A percentile compares a stretch with the other conserved stretches of the same genome.
Evolutionary conservation across 2,329 filamentous ascomycete species (phyloP).

Genomic region (Ceratocystis lukuohia): DNA sequence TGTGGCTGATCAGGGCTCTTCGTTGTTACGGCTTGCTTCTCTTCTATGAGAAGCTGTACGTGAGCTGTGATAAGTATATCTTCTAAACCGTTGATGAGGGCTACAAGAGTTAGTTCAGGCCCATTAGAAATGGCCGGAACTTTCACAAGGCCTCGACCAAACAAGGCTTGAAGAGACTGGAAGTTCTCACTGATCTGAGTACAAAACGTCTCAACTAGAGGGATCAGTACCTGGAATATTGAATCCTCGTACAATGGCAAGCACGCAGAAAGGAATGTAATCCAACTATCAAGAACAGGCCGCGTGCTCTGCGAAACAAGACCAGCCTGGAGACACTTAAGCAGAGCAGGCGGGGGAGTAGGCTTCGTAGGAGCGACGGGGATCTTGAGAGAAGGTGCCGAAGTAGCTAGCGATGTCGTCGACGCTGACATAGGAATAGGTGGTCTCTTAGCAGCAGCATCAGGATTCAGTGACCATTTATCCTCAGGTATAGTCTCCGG

Average conservation of each 20-base stretch:
- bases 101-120: conserved; percentile 62
- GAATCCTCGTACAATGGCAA: conserved; percentile 70
- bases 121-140: conserved; percentile 17
- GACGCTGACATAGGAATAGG: conserved; percentile 3
- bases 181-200: conserved; percentile 63
- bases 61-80: conserved; percentile 80
- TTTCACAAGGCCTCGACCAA: conserved; percentile 30
- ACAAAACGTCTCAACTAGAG: conserved; percentile 81
- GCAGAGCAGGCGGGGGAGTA: conserved; percentile 55
- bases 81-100: conserved; percentile 85
- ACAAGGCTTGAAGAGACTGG: conserved; percentile 52
- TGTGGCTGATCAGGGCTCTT: conserved; percentile 76
- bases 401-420: not conserved
- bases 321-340: conserved; percentile 72
- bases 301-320: conserved; percentile 63
- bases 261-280: conserved; percentile 68
- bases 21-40: conserved; percentile 50
- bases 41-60: conserved; percentile 64
- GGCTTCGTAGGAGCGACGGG: conserved; percentile 17
- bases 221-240: conserved; percentile 82
- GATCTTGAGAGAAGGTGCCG: conserved; percentile 3
- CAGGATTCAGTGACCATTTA: not conserved
- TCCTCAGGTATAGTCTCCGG: conserved; percentile 51
- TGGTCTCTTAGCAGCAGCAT: not conserved
- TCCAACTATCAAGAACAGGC: conserved; percentile 79